These are phyloP conservation scores for Cystobasidiaceae sp. DNA, from an alignment of 1,284 basidiomycete genomes.

Conservation along the genomic window DNA sequence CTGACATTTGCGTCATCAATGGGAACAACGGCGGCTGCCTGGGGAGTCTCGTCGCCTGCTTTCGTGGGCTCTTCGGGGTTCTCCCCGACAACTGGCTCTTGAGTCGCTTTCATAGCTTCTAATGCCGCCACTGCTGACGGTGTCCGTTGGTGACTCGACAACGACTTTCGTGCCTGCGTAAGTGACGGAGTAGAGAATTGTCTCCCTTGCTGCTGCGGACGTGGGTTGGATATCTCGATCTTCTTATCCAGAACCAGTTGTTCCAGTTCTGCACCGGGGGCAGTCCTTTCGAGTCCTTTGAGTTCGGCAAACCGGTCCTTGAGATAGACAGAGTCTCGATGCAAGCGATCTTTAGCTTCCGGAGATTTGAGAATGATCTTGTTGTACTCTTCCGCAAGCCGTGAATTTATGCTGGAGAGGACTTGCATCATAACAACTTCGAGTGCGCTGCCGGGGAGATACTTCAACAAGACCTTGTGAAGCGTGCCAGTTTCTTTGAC, in stretches of 20 bases:
- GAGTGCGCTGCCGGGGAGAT: slow-evolving; percentile 68
- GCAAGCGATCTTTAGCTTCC: slow-evolving; percentile 62
- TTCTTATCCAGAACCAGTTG: slow-evolving; percentile 13
- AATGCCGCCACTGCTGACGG: not conserved
- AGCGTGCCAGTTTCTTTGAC: slow-evolving; percentile 93
- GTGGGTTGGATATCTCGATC: not conserved
- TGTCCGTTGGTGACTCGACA: not conserved
- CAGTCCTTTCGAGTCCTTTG: slow-evolving; percentile 37
- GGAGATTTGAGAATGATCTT: slow-evolving; percentile 71
- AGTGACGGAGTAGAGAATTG: slow-evolving; percentile 22
- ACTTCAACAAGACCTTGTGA: slow-evolving; percentile 92
- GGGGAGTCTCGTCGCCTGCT: no score
- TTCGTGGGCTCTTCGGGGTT: not conserved
- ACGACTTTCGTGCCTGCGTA: not conserved
- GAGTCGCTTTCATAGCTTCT: not conserved
- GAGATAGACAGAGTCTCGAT: slow-evolving; percentile 38
- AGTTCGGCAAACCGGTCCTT: slow-evolving; percentile 37
- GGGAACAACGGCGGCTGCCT: no score
- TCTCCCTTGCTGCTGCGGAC: not conserved
- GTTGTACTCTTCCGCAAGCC: slow-evolving; percentile 74
- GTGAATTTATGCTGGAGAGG: slow-evolving; percentile 81
- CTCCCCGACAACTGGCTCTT: not conserved
- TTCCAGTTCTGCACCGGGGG: slow-evolving; percentile 31
- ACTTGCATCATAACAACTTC: slow-evolving; percentile 92
- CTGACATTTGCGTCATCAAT: no score